Base-by-base conservation (phyloP, 2,329 filamentous ascomycete species). In the Malbranchea cinnamomea region DNA sequence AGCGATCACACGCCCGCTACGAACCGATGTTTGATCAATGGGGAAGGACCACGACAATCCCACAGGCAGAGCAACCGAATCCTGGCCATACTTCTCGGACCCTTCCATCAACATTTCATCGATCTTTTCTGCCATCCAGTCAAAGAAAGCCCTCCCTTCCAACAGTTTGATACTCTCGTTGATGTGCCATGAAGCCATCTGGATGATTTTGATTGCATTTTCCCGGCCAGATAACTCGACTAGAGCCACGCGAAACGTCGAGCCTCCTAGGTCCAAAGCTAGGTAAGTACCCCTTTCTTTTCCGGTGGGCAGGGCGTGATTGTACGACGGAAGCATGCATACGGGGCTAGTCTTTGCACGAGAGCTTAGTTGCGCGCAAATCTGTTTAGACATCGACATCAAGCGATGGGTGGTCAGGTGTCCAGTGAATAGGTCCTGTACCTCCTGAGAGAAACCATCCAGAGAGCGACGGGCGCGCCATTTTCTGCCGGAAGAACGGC, bases 1-100 rank as follows among this genome's bases (percentile, higher is more conserved):
- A 10, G 61, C 60, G 30, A 72, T 57, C 12, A 76, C 52, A 25
- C 61, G 62, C 5, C 69, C 72, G 26, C 59, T 67, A 31, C 63
- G 59, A 32, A 62, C 60, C 8, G 69, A 74, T 4, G 70, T 76
- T 52, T 75, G 70, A 49, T 74, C 67, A 32, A 77, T 62, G 1
- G 72, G 72, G 47, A 77, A 76, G 3, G 71, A 74, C 72, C 72
- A 77, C 2, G 72, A 68, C 38, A 77, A 42, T 3, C 72, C 72
- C 60, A 75, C 68, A 4, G 62, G 57, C 32, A 75, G 50, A 3
- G 48, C 47, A 9, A 42, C 37, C 25, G 28, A 26, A 25, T 46
- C 49, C 5, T 52, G 47, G 11, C 50, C 51, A 24, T 54, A 59
- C 31, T 59, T 54, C 17, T 58, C 50, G 13, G 50, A 40, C 43